A percentile compares a stretch with the other conserved stretches of the same genome.
These are phyloP conservation scores for Trichoderma semiorbis DNA, from an alignment of 2,329 filamentous ascomycete species.

Conservation along the genomic window DNA sequence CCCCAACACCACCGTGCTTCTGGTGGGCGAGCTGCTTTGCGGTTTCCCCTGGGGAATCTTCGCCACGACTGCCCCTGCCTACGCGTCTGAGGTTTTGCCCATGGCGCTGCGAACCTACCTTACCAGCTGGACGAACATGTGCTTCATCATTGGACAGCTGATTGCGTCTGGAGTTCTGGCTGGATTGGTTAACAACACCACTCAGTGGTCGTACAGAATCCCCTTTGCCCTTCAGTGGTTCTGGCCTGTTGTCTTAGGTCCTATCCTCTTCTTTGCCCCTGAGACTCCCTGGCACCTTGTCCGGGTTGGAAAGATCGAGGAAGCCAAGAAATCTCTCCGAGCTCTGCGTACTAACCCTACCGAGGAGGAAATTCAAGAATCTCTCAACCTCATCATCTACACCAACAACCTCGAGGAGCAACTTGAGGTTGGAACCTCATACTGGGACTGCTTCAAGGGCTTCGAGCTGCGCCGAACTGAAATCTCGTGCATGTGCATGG, in stretches of 20 bases:
- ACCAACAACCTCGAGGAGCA: constrained; percentile 40
- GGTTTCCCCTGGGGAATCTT: constrained; percentile 47
- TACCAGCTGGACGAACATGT: constrained; percentile 46
- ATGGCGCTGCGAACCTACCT: constrained; percentile 41
- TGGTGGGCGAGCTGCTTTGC: constrained; percentile 43
- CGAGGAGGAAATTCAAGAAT: constrained; percentile 8
- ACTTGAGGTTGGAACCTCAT: constrained; percentile 36
- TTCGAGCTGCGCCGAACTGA: constrained; percentile 48
- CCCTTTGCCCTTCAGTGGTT: constrained; percentile 50
- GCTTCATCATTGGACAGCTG: constrained; percentile 46
- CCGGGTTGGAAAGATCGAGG: constrained; percentile 32
- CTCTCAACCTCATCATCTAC: constrained; percentile 40
- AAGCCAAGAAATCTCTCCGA: constrained; percentile 33
- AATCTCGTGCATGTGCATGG: constrained; percentile 36
- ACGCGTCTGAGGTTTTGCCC: constrained; percentile 44
- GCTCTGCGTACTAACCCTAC: constrained; percentile 26
- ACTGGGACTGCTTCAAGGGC: constrained; percentile 44
- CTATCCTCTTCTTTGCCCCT: constrained; percentile 41
- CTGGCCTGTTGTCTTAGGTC: constrained; percentile 42
- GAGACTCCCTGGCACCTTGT: constrained; percentile 45
- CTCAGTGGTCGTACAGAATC: constrained; percentile 45
- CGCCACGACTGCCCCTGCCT: constrained; percentile 43
- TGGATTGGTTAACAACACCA: constrained; percentile 27
- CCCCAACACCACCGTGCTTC: constrained; percentile 34
- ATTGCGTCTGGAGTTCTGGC: constrained; percentile 36